Evolutionary conservation across 371 early-diverging fungal genomes (phyloP).

Genomic region (Mucor piriformis): DNA sequence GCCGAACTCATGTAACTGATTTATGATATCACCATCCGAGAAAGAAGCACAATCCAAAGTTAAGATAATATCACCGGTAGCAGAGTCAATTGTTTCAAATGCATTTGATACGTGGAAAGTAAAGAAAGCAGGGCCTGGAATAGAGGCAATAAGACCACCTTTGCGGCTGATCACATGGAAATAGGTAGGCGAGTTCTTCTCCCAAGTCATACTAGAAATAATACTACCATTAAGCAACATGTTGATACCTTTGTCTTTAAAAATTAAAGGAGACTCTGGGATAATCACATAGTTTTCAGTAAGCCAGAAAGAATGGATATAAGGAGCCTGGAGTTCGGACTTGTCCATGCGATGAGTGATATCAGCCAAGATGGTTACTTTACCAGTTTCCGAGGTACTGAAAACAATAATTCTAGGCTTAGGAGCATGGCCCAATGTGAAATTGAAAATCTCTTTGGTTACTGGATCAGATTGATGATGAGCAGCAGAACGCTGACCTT

Average conservation of each 20-base stretch:
- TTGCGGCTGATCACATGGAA: slow-evolving; percentile 54
- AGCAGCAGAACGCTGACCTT: slow-evolving; percentile 56
- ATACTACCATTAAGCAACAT: slow-evolving; percentile 46
- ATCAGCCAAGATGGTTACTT: slow-evolving; percentile 39
- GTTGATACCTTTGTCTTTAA: slow-evolving; percentile 43
- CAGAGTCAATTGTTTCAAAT: slow-evolving; percentile 39
- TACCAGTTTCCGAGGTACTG: slow-evolving; percentile 31
- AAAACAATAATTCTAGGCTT: slow-evolving; percentile 29
- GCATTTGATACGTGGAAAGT: slow-evolving; percentile 61
- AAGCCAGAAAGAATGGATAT: slow-evolving; percentile 45
- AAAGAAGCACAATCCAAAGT: slow-evolving; percentile 38
- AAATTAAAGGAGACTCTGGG: slow-evolving; percentile 51
- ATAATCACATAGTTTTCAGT: slow-evolving; percentile 62
- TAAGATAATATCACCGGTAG: slow-evolving; percentile 27
- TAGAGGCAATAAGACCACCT: slow-evolving; percentile 49
- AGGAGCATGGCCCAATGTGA: slow-evolving; percentile 23
- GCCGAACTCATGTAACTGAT: slow-evolving; percentile 38
- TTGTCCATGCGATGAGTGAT: slow-evolving; percentile 37
- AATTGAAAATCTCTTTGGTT: slow-evolving; percentile 54
- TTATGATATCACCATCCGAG: slow-evolving; percentile 34
- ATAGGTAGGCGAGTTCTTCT: slow-evolving; percentile 35
- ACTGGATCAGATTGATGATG: slow-evolving; percentile 59
- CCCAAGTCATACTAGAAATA: slow-evolving; percentile 44
- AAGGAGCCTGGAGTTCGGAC: slow-evolving; percentile 25
- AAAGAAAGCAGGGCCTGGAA: slow-evolving; percentile 49